Evolutionary conservation across 2,329 filamentous ascomycete species (phyloP).

Genomic region (Phialophora tarda): DNA sequence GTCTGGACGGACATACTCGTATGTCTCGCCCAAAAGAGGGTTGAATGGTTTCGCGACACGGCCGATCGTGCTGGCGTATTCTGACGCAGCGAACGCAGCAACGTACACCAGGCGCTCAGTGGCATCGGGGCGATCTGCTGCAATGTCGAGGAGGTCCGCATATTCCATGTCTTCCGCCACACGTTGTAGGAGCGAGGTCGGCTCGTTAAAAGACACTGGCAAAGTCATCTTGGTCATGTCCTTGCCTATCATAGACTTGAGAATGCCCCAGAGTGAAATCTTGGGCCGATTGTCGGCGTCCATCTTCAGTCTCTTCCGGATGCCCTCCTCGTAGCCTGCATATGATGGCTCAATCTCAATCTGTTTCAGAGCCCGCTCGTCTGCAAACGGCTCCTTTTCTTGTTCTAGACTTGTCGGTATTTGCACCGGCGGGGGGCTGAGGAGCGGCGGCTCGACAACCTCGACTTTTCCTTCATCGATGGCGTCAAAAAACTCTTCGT

Average conservation of each 20-base stretch:
- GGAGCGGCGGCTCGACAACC: slow-evolving; percentile 63
- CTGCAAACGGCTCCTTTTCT: slow-evolving; percentile 53
- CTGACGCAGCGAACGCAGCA: slow-evolving; percentile 91
- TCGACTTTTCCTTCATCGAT: slow-evolving; percentile 92
- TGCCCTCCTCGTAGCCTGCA: slow-evolving; percentile 87
- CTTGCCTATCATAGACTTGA: slow-evolving; percentile 99
- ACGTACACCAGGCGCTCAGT: slow-evolving; percentile 94
- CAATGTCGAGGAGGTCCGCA: slow-evolving; percentile 85
- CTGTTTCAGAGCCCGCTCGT: slow-evolving; percentile 55
- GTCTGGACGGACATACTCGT: slow-evolving; percentile 93
- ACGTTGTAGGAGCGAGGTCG: slow-evolving; percentile 91
- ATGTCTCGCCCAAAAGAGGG: slow-evolving; percentile 92
- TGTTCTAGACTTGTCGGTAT: slow-evolving; percentile 42
- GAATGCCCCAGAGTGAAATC: slow-evolving; percentile 92
- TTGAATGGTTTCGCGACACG: slow-evolving; percentile 99
- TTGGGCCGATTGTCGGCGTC: slow-evolving; percentile 92
- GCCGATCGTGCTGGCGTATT: slow-evolving; percentile 95
- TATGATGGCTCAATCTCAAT: slow-evolving; percentile 78
- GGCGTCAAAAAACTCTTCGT: slow-evolving; percentile 96
- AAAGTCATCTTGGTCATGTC: slow-evolving; percentile 99
- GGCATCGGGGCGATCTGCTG: slow-evolving; percentile 82
- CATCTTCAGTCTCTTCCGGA: slow-evolving; percentile 79
- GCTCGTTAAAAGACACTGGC: slow-evolving; percentile 97
- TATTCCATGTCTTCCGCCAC: slow-evolving; percentile 99
- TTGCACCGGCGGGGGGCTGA: slow-evolving; percentile 43